Conservation (phyloP, 2,329 filamentous ascomycete species). For the Curvularia lunata region DNA sequence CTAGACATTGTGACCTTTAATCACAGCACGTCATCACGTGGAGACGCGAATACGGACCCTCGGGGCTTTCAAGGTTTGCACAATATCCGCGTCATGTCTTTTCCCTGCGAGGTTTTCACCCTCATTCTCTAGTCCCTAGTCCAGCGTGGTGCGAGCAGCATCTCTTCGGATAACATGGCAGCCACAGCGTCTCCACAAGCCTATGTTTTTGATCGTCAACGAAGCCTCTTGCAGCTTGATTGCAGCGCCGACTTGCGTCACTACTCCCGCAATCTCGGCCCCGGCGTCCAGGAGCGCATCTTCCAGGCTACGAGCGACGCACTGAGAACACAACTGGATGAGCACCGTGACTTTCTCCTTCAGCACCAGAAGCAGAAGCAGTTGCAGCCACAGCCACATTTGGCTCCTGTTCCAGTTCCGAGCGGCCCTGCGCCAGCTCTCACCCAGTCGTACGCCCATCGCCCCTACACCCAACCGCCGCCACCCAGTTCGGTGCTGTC, state of each 20-base stretch:
- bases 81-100: conserved; percentile 19
- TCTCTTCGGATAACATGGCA: conserved; percentile 11
- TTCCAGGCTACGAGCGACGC: conserved; percentile 31
- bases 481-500: conserved; percentile 18
- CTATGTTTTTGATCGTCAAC: conserved; percentile 22
- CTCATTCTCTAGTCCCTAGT: conserved; percentile 6
- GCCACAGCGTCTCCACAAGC: conserved; percentile 9
- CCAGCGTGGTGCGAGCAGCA: conserved; percentile 4
- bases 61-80: conserved; percentile 10
- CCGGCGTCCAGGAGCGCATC: conserved; percentile 29
- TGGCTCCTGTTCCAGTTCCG: conserved; percentile 16
- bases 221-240: conserved; percentile 28
- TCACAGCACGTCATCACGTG: conserved; percentile 13
- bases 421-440: conserved; percentile 5
- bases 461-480: conserved; percentile 6
- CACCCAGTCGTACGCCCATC: conserved; percentile 5
- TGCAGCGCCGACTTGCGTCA: conserved; percentile 31
- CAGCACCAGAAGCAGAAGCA: conserved; percentile 19
- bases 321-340: conserved; percentile 27
- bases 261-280: conserved; percentile 31
- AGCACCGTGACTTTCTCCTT: conserved; percentile 28
- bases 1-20: neutral
- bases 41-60: conserved; percentile 12
- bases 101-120: conserved; percentile 9
- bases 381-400: conserved; percentile 11